Base-by-base conservation (phyloP, 2,329 filamentous ascomycete species). In the Penicillium sp. region DNA sequence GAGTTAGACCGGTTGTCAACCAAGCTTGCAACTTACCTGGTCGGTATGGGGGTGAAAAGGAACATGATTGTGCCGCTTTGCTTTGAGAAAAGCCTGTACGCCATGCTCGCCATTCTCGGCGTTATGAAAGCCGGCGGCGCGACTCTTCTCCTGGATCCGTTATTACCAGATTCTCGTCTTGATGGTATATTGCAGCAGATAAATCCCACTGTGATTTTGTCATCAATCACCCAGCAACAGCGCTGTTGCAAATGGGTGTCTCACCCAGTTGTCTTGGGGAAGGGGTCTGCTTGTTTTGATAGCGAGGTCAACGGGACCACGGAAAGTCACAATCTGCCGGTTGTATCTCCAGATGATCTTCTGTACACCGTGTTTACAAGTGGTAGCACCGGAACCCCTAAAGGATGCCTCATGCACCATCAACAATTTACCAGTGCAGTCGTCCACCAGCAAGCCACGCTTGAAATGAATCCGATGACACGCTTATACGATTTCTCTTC, bases 31-130 rank as follows among this genome's bases (percentile, higher is more conserved):
- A 14, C 17, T 11, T 17, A 44, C 5, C 25, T 52, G 2, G 31
- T 42, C 2, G 5, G 6, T 0, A 44, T 45, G 31, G 49, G 40
- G 2, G 35, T 52, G 8, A 35, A 6, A n/a, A 17, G 7, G 5
- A 44, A 52, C 17, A 26, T 37, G 28, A 45, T 44, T 25, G 31
- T 50, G n/a, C 19, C 40, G 14, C 36, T 50, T 11, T 38, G 36
- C 14, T 41, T 50, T 33, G 47, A 50, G 28, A 50, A 50, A 30
- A 41, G 36, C 17, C 2, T 50, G 37, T 50, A 50, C 22, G 47
- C 47, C 12, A 31, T 50, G 38, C 26, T 50, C 8, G 47, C 47
- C 2, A 9, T 50, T 1, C 17, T 50, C 11, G 30, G 26, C 5
- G 40, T 50, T 16, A 38, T 50, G 3, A 50, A 50, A 25, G 47